phyloP scores from a whole-genome alignment of 257 asterid genomes.

The Scutellaria baicalensis region DNA sequence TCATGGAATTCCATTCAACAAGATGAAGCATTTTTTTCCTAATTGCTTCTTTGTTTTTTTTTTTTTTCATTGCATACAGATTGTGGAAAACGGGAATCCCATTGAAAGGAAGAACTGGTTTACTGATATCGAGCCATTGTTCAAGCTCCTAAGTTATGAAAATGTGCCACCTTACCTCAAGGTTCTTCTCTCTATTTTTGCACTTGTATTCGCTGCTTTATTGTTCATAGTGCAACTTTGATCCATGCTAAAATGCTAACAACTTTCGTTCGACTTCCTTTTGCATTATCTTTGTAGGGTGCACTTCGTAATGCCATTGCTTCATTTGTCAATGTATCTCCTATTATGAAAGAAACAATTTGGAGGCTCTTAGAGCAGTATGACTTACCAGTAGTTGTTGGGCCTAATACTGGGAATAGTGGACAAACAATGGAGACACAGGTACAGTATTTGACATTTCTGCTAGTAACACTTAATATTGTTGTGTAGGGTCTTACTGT shows the following conservation, averaged over 20 bases:
- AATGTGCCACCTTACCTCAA: slow-evolving; percentile 98
- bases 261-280: slow-evolving; percentile 11
- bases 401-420: slow-evolving; percentile 49
- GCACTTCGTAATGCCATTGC: slow-evolving; percentile 82
- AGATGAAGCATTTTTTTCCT: not conserved
- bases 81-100: slow-evolving; percentile 77
- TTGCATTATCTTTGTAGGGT: slow-evolving; percentile 43
- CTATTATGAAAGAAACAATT: slow-evolving; percentile 70
- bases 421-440: slow-evolving; percentile 61
- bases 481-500: not conserved
- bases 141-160: slow-evolving; percentile 94
- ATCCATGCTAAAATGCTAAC: not conserved
- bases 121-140: slow-evolving; percentile 88
- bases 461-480: slow-evolving; percentile 3
- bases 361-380: slow-evolving; percentile 95
- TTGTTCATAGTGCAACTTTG: slow-evolving; percentile 1
- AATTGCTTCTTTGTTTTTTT: not conserved
- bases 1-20: slow-evolving; percentile 2
- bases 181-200: slow-evolving; percentile 31
- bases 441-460: slow-evolving; percentile 33
- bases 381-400: slow-evolving; percentile 93
- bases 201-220: slow-evolving; percentile 9
- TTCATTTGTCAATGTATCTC: slow-evolving; percentile 73
- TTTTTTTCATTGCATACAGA: slow-evolving; percentile 44
- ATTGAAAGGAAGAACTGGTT: slow-evolving; percentile 88